Base-by-base conservation (phyloP, 345 rosid species). In the Dimocarpus longan region DNA sequence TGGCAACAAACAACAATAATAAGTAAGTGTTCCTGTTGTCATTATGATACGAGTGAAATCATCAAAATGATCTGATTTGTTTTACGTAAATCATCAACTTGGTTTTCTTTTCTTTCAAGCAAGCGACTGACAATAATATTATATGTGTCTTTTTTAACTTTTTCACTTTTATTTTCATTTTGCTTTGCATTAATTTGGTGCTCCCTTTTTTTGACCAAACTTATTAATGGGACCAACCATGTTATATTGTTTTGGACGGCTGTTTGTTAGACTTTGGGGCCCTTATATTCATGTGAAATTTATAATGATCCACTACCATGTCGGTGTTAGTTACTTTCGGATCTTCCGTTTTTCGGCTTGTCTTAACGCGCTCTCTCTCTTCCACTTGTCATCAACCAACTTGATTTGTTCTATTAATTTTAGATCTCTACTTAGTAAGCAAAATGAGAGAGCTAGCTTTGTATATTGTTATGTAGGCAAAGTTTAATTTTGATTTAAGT, bases 231-330 rank as follows among this genome's bases (percentile, higher is more conserved):
- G 76, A 44, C 79, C 66, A 16, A 24, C 16, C 9, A 28, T 1
- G 59, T 15, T 39, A 57, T 0, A 9, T 18, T 15, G 44, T 13
- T 39, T 43, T 74, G 77, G 80, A 57, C 71, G 77, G 84, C 74
- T 39, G 78, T 80, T 68, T 24, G 82, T 28, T 76, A 73, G 66
- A 32, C 56, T 75, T 73, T 7, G 85, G 89, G 86, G 12, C 52
- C 66, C 86, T 90, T 85, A 26, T 56, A 43, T 82, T 72, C 90
- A 87, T 84, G 90, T 83, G 91, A 81, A 26, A 81, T 79, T 37
- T 26, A 46, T 63, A 46, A 79, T 78, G 28, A 26, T 50, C 76
- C 59, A 57, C 74, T 37, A 75, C 63, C 43, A 68, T 40, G 52
- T 52, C 72, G 67, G 80, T 75, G 42, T 65, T 43, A n/a, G 78